Base-by-base conservation (phyloP, 1,139 yeast genomes). In the Debaryomyces robertsiae region DNA sequence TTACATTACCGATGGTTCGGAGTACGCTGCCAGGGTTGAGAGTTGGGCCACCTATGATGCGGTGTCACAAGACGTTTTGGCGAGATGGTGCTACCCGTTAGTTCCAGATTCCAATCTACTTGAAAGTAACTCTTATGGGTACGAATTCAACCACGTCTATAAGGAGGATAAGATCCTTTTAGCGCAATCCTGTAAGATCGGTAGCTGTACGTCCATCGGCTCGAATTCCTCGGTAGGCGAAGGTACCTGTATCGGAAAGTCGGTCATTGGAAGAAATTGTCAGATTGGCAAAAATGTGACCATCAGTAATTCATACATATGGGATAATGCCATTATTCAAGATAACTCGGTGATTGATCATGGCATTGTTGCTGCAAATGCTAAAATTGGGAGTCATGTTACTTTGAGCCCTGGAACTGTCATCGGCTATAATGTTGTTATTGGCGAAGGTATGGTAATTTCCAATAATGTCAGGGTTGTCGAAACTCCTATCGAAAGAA, bases 31-130 rank as follows among this genome's bases (percentile, higher is more conserved):
- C 1, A 79, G 99, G 61, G 98, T 90, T 6, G 95, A 91, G 57
- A 84, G 93, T 58, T 84, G 94, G 82, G 89, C 87, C 54, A 88
- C 98, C 1, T 94, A 90, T 60, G 91, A 86, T 58, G 93, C 96
- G 6, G 81, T 93, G 13, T 79, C 94, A n/a, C 93, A 87, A 60
- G 98, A 93, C 60, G 79, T 91, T 28, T 70, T 93, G 43, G 90
- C 91, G 18, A 80, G 98, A 57, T 91, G 95, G 86, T 77, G 93
- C 45, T 93, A 89, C 57, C 99, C 99, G 15, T 71, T 91, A 42
- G 89, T 85, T 7, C 94, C 96, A 1, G 98, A 93, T 50, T 73
- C 89, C 40, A 91, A 91, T 57, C 71, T 87, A 49, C 66, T 83
- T 42, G 81, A 77, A 18, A 81, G 76, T 50, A 90, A 85, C 54